Percentiles rank a stretch among this genome's conserved stretches.
phyloP scores from a whole-genome alignment of 2,329 filamentous ascomycete species.

The Hypoxylon sp. region DNA sequence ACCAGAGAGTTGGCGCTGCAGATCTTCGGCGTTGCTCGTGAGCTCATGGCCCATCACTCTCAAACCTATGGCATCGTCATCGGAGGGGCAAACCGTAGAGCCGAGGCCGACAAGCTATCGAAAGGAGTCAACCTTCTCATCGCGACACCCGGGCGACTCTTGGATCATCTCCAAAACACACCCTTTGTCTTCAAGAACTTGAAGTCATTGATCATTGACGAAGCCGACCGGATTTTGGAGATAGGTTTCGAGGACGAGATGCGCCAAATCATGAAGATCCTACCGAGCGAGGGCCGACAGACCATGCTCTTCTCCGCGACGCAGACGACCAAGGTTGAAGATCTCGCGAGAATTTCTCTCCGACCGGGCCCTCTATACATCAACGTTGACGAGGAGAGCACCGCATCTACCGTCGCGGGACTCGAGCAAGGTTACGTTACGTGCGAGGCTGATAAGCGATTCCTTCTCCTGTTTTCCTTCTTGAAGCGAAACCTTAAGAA shows the following conservation, averaged over 20 bases:
- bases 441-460: constrained; percentile 93
- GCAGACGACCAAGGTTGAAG: constrained; percentile 98
- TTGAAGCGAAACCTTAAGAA: constrained; percentile 92
- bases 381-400: constrained; percentile 91
- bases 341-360: constrained; percentile 92
- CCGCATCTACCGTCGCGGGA: constrained; percentile 91
- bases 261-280: constrained; percentile 93
- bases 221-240: constrained; percentile 95
- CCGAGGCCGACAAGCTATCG: constrained; percentile 91
- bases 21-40: constrained; percentile 93
- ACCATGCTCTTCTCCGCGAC: constrained; percentile 99
- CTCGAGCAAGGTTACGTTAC: constrained; percentile 96
- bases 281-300: constrained; percentile 87
- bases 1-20: constrained; percentile 94
- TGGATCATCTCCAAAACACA: constrained; percentile 95
- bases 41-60: constrained; percentile 91
- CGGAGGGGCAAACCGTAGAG: constrained; percentile 89
- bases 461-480: constrained; percentile 90
- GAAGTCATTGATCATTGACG: constrained; percentile 93
- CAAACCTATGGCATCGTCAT: constrained; percentile 96
- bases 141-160: constrained; percentile 89
- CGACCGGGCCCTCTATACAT: constrained; percentile 93
- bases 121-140: constrained; percentile 97
- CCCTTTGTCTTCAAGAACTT: constrained; percentile 71
- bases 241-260: constrained; percentile 99